Percentiles rank a stretch among this genome's conserved stretches.
Conservation (phyloP, 2,329 filamentous ascomycete genomes). For the Teratosphaeria nubilosa region DNA sequence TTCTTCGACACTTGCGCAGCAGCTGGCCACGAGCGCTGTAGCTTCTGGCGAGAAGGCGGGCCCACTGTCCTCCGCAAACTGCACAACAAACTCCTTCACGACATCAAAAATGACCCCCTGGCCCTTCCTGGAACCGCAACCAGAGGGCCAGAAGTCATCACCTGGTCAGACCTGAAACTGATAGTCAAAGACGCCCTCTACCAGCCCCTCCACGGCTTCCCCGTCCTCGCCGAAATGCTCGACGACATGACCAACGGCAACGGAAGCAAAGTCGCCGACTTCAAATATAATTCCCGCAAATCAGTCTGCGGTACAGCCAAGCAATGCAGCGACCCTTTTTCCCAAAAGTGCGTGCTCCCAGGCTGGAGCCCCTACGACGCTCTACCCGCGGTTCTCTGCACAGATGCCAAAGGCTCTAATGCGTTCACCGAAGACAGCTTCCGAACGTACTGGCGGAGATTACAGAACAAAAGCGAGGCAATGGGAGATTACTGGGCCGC, state of each 20-base stretch:
- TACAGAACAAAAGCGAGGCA: background rate
- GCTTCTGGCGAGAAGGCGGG: constrained; percentile 24
- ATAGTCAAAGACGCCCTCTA: constrained; percentile 26
- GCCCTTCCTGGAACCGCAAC: constrained; percentile 20
- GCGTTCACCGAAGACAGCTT: background rate
- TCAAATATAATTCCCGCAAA: background rate
- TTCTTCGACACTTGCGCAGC: constrained; percentile 36
- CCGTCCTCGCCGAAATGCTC: background rate
- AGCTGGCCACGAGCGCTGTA: constrained; percentile 31
- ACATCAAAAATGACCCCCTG: constrained; percentile 28
- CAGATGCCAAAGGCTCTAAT: background rate
- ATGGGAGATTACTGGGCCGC: constrained; percentile 27
- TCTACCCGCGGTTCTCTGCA: background rate
- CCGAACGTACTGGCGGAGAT: background rate
- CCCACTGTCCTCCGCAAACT: constrained; percentile 28
- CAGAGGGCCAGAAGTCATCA: constrained; percentile 27
- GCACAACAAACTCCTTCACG: constrained; percentile 10
- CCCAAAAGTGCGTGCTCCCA: background rate
- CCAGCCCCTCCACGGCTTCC: background rate
- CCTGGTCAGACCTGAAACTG: constrained; percentile 30
- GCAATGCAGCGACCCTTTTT: background rate
- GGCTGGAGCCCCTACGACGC: background rate
- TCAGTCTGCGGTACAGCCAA: background rate
- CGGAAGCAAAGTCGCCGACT: background rate
- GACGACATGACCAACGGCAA: background rate